Base-by-base conservation (phyloP, 1,284 basidiomycete species). In the Tilletia walkeri region DNA sequence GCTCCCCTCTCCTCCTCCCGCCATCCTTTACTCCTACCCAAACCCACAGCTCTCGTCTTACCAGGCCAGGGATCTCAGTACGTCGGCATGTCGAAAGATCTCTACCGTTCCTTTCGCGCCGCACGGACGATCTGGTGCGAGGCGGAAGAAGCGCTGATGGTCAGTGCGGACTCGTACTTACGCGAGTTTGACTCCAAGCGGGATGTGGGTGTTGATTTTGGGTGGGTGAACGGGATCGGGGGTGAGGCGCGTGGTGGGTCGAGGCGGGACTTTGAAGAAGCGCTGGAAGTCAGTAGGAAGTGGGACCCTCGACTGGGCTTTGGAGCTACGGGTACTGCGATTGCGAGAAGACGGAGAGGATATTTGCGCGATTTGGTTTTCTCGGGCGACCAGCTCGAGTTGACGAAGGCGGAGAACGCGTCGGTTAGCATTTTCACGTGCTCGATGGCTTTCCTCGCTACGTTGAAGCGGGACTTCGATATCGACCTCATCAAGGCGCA, bases 1-100 rank as follows among this genome's bases (percentile, higher is more conserved):
- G 59, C 59, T 5, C 59, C 59, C 16, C 59, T 63, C 6, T 63
- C 59, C 36, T 18, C 59, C 3, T 63, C 59, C 36, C 34, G 59
- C 12, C 59, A 48, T 49, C 50, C 67, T 39, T 10, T 48, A 14
- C 45, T 70, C 49, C 65, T 49, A 18, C 68, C 49, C 24, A 41
- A 59, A 30, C 49, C 41, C 20, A 59, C 68, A 16, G 61, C 63
- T 7, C 48, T 54, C 3, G 30, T 53, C 30, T 66, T 48, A 24
- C 49, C 67, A 24, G 59, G 45, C 14, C 69, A 75, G 61, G 82
- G 81, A 5, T 81, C 80, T 0, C 80, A 81, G 70, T 82, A 82
- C 70, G 80, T 82, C 18, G 78, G 77, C 71, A 82, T 83, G 82
- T 76, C 79, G 12, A 74, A 75, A 24, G 81, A 83, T 47, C 73